These are phyloP conservation scores for Daedaleopsis sinensis DNA, from an alignment of 768 basidiomycete genomes.

Conservation along the genomic window DNA sequence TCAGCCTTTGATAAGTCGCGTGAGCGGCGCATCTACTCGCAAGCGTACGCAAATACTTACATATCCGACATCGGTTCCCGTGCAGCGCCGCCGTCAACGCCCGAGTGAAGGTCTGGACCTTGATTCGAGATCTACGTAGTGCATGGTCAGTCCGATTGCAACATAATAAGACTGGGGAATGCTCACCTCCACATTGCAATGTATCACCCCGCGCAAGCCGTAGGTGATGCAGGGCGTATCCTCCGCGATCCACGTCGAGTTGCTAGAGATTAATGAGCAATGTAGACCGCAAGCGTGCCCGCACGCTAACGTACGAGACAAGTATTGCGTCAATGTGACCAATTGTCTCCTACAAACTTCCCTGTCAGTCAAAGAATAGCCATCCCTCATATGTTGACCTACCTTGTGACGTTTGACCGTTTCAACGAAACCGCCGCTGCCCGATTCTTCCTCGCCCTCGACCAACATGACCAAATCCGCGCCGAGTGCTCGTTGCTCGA, in stretches of 20 bases:
- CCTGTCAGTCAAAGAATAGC: neutral
- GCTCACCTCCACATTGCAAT: constrained; percentile 73
- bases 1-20: constrained; percentile 53
- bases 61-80: constrained; percentile 94
- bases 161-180: neutral
- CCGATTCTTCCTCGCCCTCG: constrained; percentile 97
- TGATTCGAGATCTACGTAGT: constrained; percentile 62
- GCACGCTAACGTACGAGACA: constrained; percentile 58
- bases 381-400: constrained; percentile 6
- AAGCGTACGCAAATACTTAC: constrained; percentile 40
- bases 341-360: constrained; percentile 61
- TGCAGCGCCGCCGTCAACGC: constrained; percentile 88
- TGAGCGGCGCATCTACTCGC: neutral
- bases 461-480: constrained; percentile 90
- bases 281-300: neutral
- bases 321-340: constrained; percentile 89
- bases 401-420: constrained; percentile 79
- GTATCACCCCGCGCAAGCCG: constrained; percentile 92
- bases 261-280: constrained; percentile 47
- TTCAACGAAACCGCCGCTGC: constrained; percentile 84
- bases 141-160: neutral
- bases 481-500: constrained; percentile 71
- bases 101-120: constrained; percentile 87
- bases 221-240: constrained; percentile 93
- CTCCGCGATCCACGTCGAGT: constrained; percentile 97